phyloP scores from a whole-genome alignment of 2,329 filamentous ascomycete genomes.

The Fusarium sp. region DNA sequence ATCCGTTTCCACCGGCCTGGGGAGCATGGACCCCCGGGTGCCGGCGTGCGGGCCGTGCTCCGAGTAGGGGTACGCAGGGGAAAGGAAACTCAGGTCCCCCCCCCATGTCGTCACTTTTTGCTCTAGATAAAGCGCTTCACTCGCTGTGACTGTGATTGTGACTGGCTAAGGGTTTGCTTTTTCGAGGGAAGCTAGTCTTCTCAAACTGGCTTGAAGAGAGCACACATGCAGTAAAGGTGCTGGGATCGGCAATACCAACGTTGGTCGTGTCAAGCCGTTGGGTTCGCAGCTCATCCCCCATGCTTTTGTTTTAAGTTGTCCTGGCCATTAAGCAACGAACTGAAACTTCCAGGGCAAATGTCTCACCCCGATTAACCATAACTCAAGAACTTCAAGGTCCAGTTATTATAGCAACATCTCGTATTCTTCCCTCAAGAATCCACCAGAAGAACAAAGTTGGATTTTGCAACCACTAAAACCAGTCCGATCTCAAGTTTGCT shows the following conservation, averaged over 20 bases:
- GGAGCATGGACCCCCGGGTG: constrained; percentile 47
- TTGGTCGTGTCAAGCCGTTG: constrained; percentile 5
- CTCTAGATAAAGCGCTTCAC: neutral
- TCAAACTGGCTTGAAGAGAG: constrained; percentile 34
- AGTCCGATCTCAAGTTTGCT: constrained; percentile 24
- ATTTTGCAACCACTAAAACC: constrained; percentile 22
- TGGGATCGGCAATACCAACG: neutral
- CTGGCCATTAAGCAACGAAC: constrained; percentile 27
- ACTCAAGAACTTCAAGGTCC: constrained; percentile 14
- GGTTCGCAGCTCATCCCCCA: constrained; percentile 1
- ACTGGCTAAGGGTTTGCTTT: constrained; percentile 31
- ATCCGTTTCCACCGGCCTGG: constrained; percentile 46
- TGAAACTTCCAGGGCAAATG: constrained; percentile 15
- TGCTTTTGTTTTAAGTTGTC: constrained; percentile 24
- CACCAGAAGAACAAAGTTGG: neutral
- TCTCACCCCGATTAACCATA: constrained; percentile 16
- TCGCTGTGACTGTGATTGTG: constrained; percentile 34
- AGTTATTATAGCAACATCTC: constrained; percentile 5
- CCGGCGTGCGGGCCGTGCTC: constrained; percentile 45
- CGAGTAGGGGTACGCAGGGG: constrained; percentile 20
- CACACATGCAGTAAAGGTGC: constrained; percentile 6
- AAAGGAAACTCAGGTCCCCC: constrained; percentile 5
- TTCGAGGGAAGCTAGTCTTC: constrained; percentile 5
- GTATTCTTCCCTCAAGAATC: constrained; percentile 4
- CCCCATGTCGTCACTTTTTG: constrained; percentile 42